These are phyloP conservation scores for Rhizoclosmatium globosum DNA, from an alignment of 192 early-diverging fungal species.

Conservation along the genomic window DNA sequence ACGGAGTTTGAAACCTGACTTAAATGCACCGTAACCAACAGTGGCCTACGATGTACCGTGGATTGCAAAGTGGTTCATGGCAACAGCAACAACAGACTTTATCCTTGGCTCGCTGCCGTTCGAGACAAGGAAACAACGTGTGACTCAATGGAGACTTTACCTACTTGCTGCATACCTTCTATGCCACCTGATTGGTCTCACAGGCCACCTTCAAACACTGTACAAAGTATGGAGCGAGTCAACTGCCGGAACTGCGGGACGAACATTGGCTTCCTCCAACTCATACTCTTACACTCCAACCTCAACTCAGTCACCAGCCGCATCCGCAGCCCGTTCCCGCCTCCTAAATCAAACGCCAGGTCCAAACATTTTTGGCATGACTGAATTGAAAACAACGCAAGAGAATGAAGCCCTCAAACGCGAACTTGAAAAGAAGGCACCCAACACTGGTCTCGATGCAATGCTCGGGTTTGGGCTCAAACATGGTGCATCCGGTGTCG, in stretches of 20 bases:
- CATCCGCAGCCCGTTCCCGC: neutral
- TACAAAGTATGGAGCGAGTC: neutral
- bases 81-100: neutral
- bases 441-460: constrained; percentile 34
- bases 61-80: neutral
- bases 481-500: constrained; percentile 8
- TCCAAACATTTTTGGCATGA: constrained; percentile 17
- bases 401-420: constrained; percentile 5
- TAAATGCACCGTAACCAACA: neutral
- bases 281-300: neutral
- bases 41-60: neutral
- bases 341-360: neutral
- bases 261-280: neutral
- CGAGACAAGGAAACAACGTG: neutral
- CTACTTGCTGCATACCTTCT: neutral
- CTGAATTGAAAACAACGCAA: neutral
- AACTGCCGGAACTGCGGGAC: neutral
- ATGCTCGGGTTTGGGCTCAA: constrained; percentile 35
- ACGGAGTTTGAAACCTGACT: neutral
- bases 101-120: neutral
- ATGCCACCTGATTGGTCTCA: neutral
- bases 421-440: constrained; percentile 16
- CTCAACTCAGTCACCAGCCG: neutral
- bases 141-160: neutral
- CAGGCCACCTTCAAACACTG: neutral